Evolutionary conservation across 75 land plant species (phyloP).

Genomic region (Picea glauca): DNA sequence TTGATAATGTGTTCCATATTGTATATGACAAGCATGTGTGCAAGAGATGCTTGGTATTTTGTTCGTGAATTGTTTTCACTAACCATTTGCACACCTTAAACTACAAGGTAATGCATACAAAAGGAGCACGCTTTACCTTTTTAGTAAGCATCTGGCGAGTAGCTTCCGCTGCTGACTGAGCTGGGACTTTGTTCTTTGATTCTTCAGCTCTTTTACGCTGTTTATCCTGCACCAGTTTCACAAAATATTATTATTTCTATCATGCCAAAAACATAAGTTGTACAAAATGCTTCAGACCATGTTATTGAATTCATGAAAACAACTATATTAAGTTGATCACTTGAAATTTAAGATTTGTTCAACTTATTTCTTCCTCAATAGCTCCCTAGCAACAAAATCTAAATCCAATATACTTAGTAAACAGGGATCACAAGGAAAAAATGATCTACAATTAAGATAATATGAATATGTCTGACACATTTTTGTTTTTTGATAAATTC

Average conservation of each 20-base stretch:
- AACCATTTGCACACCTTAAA: background rate
- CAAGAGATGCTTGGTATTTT: background rate
- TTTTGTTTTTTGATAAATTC: background rate
- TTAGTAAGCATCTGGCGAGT: constrained; percentile 56
- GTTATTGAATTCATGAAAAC: background rate
- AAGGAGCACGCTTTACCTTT: constrained; percentile 38
- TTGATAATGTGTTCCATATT: background rate
- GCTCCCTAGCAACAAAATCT: too few species aligned
- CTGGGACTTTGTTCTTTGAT: constrained; percentile 46
- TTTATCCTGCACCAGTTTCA: constrained; percentile 42
- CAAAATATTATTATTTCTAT: background rate
- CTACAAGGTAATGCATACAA: background rate
- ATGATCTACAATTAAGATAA: constrained; percentile 8
- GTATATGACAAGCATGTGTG: background rate
- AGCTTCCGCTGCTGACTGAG: constrained; percentile 79
- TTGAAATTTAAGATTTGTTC: background rate
- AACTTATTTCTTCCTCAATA: background rate
- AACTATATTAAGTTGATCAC: background rate
- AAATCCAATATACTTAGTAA: background rate
- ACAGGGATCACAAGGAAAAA: background rate
- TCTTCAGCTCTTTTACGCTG: constrained; percentile 60
- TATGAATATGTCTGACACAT: too few species aligned
- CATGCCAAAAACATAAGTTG: background rate
- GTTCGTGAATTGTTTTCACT: background rate
- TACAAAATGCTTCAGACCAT: background rate